These are phyloP conservation scores for Astragalus glycyphyllos DNA, from an alignment of 306 rosid genomes.

Conservation along the genomic window DNA sequence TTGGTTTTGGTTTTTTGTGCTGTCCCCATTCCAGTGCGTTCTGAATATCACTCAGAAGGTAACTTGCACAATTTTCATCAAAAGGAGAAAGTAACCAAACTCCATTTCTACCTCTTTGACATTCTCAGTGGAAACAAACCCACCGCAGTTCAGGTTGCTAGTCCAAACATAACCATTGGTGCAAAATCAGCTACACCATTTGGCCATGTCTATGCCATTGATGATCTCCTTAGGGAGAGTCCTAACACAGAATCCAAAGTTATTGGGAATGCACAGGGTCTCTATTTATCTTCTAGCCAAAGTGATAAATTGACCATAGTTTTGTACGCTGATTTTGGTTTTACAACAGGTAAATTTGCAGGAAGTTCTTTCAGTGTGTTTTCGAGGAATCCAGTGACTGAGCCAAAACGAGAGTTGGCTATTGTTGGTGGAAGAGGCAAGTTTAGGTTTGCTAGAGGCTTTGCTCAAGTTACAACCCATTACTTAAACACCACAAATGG, in stretches of 20 bases:
- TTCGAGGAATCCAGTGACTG: conserved; percentile 54
- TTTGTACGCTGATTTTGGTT: conserved; percentile 47
- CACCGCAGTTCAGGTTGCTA: conserved; percentile 38
- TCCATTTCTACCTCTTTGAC: conserved; percentile 58
- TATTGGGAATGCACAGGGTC: conserved; percentile 53
- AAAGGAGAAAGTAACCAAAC: conserved; percentile 49
- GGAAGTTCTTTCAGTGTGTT: conserved; percentile 53
- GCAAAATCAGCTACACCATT: conserved; percentile 43
- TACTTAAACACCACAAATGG: conserved; percentile 41
- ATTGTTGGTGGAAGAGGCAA: conserved; percentile 61
- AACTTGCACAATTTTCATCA: neutral
- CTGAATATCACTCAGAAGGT: conserved; percentile 36
- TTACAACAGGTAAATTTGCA: conserved; percentile 44
- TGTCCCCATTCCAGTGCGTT: conserved; percentile 25
- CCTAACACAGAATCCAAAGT: conserved; percentile 41
- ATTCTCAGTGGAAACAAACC: conserved; percentile 51
- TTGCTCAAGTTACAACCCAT: conserved; percentile 27
- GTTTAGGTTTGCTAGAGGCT: conserved; percentile 56
- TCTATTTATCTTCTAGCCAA: conserved; percentile 46
- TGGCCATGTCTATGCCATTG: conserved; percentile 48
- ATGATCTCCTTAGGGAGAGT: conserved; percentile 46
- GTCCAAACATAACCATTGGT: conserved; percentile 5
- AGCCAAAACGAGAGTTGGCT: conserved; percentile 47
- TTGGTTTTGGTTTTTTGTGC: conserved; percentile 8
- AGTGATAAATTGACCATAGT: conserved; percentile 23